These are phyloP conservation scores for Ochromonadaceae sp. DNA, from an alignment of 352 stramenopile species.

Conservation along the genomic window DNA sequence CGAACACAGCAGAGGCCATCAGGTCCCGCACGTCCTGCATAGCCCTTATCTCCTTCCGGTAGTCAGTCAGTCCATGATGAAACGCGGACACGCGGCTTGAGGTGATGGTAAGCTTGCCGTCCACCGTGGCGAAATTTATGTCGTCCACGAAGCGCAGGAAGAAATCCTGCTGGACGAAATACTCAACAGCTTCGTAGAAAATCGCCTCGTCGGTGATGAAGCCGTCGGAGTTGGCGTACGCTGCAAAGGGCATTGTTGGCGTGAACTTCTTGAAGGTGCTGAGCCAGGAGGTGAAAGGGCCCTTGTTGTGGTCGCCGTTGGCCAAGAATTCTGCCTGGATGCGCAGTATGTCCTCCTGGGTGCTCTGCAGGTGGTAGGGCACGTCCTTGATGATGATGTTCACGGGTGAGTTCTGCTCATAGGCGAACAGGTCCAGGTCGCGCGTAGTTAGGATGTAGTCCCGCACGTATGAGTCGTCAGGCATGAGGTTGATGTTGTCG, in stretches of 20 bases:
- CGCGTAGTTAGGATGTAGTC: not conserved
- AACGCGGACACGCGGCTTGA: too few relatives aligned
- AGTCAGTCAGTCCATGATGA: too few relatives aligned
- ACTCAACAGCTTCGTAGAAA: constrained; percentile 18
- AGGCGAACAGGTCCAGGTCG: not conserved
- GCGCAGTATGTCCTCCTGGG: not conserved
- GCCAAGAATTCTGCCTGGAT: constrained; percentile 8
- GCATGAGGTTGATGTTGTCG: not conserved
- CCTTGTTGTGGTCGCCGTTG: constrained; percentile 7
- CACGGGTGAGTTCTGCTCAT: not conserved
- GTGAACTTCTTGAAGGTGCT: constrained; percentile 9
- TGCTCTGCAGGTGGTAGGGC: not conserved
- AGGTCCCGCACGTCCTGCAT: not conserved
- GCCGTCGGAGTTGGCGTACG: not conserved
- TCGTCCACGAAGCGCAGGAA: constrained; percentile 3
- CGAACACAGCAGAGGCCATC: not conserved
- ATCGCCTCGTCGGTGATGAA: not conserved
- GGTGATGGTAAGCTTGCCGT: too few relatives aligned
- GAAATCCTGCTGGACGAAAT: constrained; percentile 7
- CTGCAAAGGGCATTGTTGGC: constrained; percentile 14
- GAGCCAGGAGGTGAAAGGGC: constrained; percentile 18
- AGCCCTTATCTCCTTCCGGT: not conserved
- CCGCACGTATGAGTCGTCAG: constrained; percentile 8
- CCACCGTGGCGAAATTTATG: constrained; percentile 13
- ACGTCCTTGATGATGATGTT: not conserved